Evolutionary conservation across 345 rosid species (phyloP), one percentile per base, ranked within the genome.

Genomic region (Hypericum perforatum): DNA sequence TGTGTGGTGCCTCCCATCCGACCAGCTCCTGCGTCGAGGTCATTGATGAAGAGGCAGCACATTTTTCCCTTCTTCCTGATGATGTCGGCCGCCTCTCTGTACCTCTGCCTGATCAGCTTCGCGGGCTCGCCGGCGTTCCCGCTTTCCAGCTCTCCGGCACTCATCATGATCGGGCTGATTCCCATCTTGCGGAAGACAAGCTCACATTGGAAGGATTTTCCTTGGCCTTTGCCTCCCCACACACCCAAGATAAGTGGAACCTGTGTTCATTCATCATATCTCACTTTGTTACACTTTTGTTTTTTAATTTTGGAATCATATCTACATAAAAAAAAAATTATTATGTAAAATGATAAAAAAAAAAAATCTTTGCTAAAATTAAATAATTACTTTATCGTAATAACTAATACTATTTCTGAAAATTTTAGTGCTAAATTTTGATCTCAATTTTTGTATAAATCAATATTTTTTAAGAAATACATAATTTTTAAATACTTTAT

Each of bases 161-260:
- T 92, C 98, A 92, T 92, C 98, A 85, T 83, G 62, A 92, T 92
- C 32, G 98, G 98, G 79, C 95, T 92, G 83, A 92, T 92, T 60
- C 98, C 98, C 98, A 92, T 81, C 94, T 92, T 92, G 75, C 88
- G 82, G 58, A 92, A 83, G 45, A 92, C 98, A 50, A 92, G 98
- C 75, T 88, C 98, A 62, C 94, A 82, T 39, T 92, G 98, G 85
- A 92, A 92, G 54, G 98, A 87, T 77, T 92, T 92, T 58, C 96
- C 98, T 56, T 92, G 98, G 57, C 96, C 98, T 71, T 92, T 92
- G 70, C 98, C 98, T 83, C 96, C 98, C 98, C 98, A 92, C 0
- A 92, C 53, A 72, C 98, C 98, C 77, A 92, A 79, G 57, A 92
- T 92, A 54, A 92, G 86, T 56, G 98, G 96, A 78, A 91, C 65